phyloP scores from a whole-genome alignment of 805 yeast species.

The Monosporozyma unispora region DNA sequence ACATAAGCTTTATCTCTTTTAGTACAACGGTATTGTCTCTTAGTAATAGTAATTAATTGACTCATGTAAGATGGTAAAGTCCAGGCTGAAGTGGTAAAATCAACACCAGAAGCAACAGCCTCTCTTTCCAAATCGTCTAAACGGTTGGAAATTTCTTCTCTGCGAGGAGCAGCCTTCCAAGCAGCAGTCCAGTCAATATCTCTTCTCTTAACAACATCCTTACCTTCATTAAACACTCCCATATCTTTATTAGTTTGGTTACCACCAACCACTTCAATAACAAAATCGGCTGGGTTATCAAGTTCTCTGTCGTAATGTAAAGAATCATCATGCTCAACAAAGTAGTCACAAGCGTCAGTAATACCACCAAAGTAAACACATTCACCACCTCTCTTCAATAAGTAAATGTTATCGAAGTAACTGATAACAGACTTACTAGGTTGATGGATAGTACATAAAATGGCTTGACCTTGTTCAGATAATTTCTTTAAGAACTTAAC shows the following conservation, averaged over 20 bases:
- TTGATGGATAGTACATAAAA: conserved; percentile 58
- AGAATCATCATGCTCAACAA: conserved; percentile 52
- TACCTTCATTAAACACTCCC: conserved; percentile 8
- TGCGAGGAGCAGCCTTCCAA: conserved; percentile 19
- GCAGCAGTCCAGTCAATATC: conserved; percentile 13
- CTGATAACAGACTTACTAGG: conserved; percentile 54
- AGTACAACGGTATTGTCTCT: conserved; percentile 37
- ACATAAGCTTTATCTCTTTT: conserved; percentile 60
- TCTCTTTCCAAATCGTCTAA: conserved; percentile 12
- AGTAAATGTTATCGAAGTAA: conserved; percentile 50
- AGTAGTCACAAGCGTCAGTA: conserved; percentile 43
- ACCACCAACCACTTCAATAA: conserved; percentile 57
- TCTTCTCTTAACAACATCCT: background rate
- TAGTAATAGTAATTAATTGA: conserved; percentile 36
- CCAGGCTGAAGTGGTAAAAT: conserved; percentile 15
- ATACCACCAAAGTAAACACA: conserved; percentile 69
- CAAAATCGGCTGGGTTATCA: conserved; percentile 72
- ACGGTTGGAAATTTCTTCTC: conserved; percentile 2
- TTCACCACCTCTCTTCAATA: conserved; percentile 61
- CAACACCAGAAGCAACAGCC: conserved; percentile 13
- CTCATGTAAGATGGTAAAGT: conserved; percentile 34
- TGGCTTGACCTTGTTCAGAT: conserved; percentile 48
- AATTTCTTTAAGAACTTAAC: conserved; percentile 41
- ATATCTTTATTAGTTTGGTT: conserved; percentile 47
- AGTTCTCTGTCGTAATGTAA: conserved; percentile 38